Percentiles rank a stretch among this genome's conserved stretches.
phyloP scores from a whole-genome alignment of 1,284 basidiomycete species.

The Moniliophthora roreri region DNA sequence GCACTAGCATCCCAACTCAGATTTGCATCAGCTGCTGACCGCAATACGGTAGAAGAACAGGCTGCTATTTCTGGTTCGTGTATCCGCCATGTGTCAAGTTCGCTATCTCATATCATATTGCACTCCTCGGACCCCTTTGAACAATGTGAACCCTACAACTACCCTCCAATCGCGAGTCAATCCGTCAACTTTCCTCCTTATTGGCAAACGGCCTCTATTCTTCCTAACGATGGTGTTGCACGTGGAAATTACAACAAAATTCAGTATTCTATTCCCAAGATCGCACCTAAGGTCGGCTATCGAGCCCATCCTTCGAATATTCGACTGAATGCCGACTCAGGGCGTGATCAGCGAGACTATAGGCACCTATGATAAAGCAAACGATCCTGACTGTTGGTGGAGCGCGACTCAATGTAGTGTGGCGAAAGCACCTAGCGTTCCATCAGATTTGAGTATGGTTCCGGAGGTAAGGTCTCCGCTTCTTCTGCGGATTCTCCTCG shows the following conservation, averaged over 20 bases:
- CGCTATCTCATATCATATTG: too few relatives aligned
- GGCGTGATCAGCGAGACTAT: too few relatives aligned
- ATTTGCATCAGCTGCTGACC: too few relatives aligned
- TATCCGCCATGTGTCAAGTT: too few relatives aligned
- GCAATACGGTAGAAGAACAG: too few relatives aligned
- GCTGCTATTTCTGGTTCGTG: too few relatives aligned
- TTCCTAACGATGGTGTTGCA: not conserved
- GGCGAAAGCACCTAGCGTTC: conserved; percentile 42
- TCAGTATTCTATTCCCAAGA: not conserved
- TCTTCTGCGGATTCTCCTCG: not conserved
- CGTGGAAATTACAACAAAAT: conserved; percentile 2
- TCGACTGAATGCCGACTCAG: not conserved
- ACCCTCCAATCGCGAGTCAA: not conserved
- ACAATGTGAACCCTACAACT: conserved; percentile 1
- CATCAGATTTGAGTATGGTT: conserved; percentile 57
- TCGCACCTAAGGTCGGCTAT: not conserved
- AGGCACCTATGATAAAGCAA: not conserved
- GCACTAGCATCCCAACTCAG: too few relatives aligned
- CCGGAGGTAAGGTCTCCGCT: conserved; percentile 45
- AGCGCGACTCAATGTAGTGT: conserved; percentile 57
- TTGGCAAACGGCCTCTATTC: not conserved
- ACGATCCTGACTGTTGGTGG: conserved; percentile 51
- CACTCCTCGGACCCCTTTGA: not conserved
- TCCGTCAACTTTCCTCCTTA: not conserved
- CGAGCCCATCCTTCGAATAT: not conserved